Percentiles rank a stretch among this genome's conserved stretches.
Conservation (phyloP, 192 early-diverging fungal genomes). For the Nowakowskiella sp. region DNA sequence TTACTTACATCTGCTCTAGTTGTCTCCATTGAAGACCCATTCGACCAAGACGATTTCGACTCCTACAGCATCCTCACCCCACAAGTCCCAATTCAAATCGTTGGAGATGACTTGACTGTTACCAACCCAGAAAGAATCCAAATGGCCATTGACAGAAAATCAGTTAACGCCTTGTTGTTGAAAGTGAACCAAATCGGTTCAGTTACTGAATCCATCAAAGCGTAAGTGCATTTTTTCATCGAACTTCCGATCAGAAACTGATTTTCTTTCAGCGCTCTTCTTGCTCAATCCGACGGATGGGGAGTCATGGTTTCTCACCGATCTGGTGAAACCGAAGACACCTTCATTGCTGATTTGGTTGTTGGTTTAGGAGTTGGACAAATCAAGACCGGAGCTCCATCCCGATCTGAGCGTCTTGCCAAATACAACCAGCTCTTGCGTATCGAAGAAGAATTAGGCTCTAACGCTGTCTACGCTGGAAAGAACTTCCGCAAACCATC, state of each 20-base stretch:
- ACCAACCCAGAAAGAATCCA: slow-evolving; percentile 90
- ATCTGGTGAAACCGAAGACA: slow-evolving; percentile 98
- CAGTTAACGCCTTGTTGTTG: slow-evolving; percentile 88
- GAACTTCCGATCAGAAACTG: neutral
- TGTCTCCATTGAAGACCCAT: slow-evolving; percentile 97
- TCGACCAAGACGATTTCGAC: slow-evolving; percentile 98
- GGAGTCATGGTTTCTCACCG: slow-evolving; percentile 99
- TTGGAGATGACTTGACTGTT: slow-evolving; percentile 96
- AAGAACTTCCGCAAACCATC: slow-evolving; percentile 73
- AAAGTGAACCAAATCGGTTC: slow-evolving; percentile 99
- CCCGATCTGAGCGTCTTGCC: slow-evolving; percentile 91
- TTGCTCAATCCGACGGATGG: slow-evolving; percentile 84
- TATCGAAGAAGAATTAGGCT: slow-evolving; percentile 95
- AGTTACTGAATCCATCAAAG: slow-evolving; percentile 85
- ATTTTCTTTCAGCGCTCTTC: slow-evolving; percentile 30
- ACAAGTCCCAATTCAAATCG: slow-evolving; percentile 65
- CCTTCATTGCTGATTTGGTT: slow-evolving; percentile 91
- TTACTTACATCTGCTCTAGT: slow-evolving; percentile 28
- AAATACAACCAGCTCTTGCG: slow-evolving; percentile 98
- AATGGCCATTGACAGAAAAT: slow-evolving; percentile 87
- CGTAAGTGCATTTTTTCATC: slow-evolving; percentile 24
- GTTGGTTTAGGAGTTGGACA: slow-evolving; percentile 85
- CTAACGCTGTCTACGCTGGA: slow-evolving; percentile 88
- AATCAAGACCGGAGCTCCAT: slow-evolving; percentile 99
- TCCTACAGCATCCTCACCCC: slow-evolving; percentile 75